These are phyloP conservation scores for Sphagnurus paluster DNA, from an alignment of 1,284 basidiomycete genomes.

Conservation along the genomic window DNA sequence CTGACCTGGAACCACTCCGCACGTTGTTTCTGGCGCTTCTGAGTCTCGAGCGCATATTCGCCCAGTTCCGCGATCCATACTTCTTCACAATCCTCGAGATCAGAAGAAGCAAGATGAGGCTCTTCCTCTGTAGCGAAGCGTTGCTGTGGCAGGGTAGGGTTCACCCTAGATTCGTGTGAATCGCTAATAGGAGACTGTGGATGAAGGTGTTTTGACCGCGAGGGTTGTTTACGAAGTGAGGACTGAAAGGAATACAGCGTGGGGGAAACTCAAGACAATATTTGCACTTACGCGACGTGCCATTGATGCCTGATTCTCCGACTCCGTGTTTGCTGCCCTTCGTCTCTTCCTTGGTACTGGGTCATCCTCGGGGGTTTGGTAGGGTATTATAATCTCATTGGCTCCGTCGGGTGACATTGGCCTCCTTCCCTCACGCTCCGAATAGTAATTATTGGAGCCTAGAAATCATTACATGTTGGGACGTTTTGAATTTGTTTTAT, in stretches of 20 bases:
- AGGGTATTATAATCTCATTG: constrained; percentile 19
- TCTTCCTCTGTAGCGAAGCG: constrained; percentile 36
- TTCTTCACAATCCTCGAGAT: constrained; percentile 76
- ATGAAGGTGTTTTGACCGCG: constrained; percentile 19
- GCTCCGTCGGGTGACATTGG: constrained; percentile 29
- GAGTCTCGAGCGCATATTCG: constrained; percentile 68
- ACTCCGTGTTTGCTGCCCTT: constrained; percentile 46
- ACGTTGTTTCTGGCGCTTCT: constrained; percentile 68
- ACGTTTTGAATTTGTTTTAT: background rate
- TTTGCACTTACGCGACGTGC: constrained; percentile 51
- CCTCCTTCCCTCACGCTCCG: constrained; percentile 22
- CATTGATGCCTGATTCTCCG: constrained; percentile 53
- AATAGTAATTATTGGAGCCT: constrained; percentile 11
- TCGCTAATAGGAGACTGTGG: constrained; percentile 15
- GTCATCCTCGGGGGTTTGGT: constrained; percentile 39
- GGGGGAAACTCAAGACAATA: constrained; percentile 15
- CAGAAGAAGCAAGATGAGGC: constrained; percentile 60
- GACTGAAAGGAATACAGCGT: constrained; percentile 13
- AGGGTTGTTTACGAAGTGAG: constrained; percentile 21
- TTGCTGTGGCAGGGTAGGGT: constrained; percentile 8
- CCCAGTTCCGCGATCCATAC: constrained; percentile 69
- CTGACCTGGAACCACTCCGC: constrained; percentile 69
- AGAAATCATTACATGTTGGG: background rate
- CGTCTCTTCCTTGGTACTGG: constrained; percentile 55
- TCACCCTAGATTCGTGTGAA: constrained; percentile 12